Percentiles rank a stretch among this genome's conserved stretches.
phyloP scores from a whole-genome alignment of 192 early-diverging fungal genomes.

The Coemansia sp. region DNA sequence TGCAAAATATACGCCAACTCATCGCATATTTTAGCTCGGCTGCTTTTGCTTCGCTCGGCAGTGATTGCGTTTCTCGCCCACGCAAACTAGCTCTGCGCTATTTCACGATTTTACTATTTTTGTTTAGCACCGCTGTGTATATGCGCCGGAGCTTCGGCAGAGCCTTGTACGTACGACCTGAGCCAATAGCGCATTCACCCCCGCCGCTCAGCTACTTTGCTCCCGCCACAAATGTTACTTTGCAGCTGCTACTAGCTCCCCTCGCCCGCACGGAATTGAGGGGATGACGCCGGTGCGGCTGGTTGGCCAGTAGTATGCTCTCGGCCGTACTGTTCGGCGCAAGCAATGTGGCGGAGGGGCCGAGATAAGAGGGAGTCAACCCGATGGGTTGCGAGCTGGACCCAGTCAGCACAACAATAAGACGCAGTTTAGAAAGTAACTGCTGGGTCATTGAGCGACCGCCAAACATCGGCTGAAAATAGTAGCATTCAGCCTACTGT shows the following conservation, averaged over 20 bases:
- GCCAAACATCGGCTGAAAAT: background rate
- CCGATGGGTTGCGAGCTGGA: background rate
- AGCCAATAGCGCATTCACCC: background rate
- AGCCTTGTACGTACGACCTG: background rate
- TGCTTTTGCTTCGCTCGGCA: background rate
- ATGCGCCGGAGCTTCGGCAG: conserved; percentile 3
- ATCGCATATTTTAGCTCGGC: background rate
- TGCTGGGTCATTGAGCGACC: background rate
- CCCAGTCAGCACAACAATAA: background rate
- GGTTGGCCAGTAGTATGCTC: background rate
- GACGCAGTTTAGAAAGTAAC: conserved; percentile 2
- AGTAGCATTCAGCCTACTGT: background rate
- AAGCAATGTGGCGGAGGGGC: conserved; percentile 3
- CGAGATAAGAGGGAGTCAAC: background rate
- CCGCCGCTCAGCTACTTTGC: conserved; percentile 2
- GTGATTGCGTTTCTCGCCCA: background rate
- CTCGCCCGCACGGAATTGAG: background rate
- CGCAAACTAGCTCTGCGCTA: background rate
- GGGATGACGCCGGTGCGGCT: background rate
- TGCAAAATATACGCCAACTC: background rate
- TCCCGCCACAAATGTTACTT: conserved; percentile 3
- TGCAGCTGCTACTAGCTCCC: background rate
- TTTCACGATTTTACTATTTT: background rate
- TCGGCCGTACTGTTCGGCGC: background rate
- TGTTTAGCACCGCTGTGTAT: background rate